A percentile compares a stretch with the other conserved stretches of the same genome.
phyloP scores from a whole-genome alignment of 768 basidiomycete genomes.

The Mycena rosella region DNA sequence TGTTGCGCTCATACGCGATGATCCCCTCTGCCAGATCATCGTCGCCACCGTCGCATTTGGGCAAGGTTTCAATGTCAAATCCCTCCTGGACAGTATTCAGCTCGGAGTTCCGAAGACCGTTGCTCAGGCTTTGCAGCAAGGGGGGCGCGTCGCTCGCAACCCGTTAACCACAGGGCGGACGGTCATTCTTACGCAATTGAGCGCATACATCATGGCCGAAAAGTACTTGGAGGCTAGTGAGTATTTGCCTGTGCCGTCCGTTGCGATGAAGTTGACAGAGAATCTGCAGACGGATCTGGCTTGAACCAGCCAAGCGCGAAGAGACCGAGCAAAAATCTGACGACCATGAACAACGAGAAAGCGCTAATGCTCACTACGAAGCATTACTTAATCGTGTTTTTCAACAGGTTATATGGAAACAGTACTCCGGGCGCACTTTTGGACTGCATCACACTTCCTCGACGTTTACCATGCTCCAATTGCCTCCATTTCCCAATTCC shows the following conservation, averaged over 20 bases:
- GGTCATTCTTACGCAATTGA: too few species aligned
- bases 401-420: slow-evolving; percentile 25
- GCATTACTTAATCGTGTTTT: slow-evolving; percentile 12
- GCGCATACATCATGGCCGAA: too few species aligned
- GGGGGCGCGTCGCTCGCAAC: too few species aligned
- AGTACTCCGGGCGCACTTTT: not conserved
- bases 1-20: not conserved
- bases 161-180: too few species aligned
- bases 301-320: slow-evolving; percentile 4
- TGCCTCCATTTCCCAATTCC: slow-evolving; percentile 19
- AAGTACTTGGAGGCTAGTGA: too few species aligned
- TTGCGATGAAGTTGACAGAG: too few species aligned
- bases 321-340: not conserved
- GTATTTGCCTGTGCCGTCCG: too few species aligned
- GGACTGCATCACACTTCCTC: slow-evolving; percentile 16
- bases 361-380: slow-evolving; percentile 24
- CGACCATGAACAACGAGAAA: slow-evolving; percentile 30
- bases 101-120: too few species aligned
- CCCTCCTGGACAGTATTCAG: not conserved
- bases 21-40: not conserved
- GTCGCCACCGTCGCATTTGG: not conserved
- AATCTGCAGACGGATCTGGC: too few species aligned
- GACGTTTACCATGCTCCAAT: slow-evolving; percentile 20
- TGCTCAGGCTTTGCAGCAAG: too few species aligned
- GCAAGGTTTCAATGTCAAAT: not conserved